Conservation (phyloP, 805 yeast genomes). For the Candida methanosorbosa region DNA sequence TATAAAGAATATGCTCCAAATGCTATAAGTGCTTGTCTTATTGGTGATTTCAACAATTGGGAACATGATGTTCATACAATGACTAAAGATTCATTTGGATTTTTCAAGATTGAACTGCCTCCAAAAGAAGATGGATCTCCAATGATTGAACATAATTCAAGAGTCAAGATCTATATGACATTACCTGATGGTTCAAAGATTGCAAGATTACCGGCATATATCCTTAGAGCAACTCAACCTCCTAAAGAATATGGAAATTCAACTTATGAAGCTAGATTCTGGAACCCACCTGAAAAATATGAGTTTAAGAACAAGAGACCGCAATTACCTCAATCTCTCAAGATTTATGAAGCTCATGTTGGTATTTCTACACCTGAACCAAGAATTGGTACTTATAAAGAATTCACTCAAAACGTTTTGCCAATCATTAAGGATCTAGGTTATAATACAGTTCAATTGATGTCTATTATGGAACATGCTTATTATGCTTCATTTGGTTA, state of each 20-base stretch:
- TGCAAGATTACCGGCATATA: slow-evolving; percentile 88
- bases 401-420: slow-evolving; percentile 69
- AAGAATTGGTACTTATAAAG: slow-evolving; percentile 73
- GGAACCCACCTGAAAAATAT: slow-evolving; percentile 69
- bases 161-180: slow-evolving; percentile 61
- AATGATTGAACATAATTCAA: slow-evolving; percentile 76
- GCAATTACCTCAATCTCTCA: slow-evolving; percentile 39
- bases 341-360: slow-evolving; percentile 90
- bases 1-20: slow-evolving; percentile 90
- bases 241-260: slow-evolving; percentile 36
- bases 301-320: slow-evolving; percentile 63
- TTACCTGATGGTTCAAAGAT: slow-evolving; percentile 60
- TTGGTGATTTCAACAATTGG: slow-evolving; percentile 94
- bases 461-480: slow-evolving; percentile 99
- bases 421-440: slow-evolving; percentile 85
- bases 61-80: slow-evolving; percentile 45
- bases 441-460: slow-evolving; percentile 86
- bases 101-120: slow-evolving; percentile 55
- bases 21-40: slow-evolving; percentile 64
- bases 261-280: slow-evolving; percentile 80
- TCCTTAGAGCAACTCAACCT: slow-evolving; percentile 71
- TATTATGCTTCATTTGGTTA: slow-evolving; percentile 98
- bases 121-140: slow-evolving; percentile 39
- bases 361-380: slow-evolving; percentile 94
- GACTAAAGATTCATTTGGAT: slow-evolving; percentile 58